Base-by-base conservation (phyloP, 2,329 filamentous ascomycete genomes). In the Pseudogymnoascus sp. region DNA sequence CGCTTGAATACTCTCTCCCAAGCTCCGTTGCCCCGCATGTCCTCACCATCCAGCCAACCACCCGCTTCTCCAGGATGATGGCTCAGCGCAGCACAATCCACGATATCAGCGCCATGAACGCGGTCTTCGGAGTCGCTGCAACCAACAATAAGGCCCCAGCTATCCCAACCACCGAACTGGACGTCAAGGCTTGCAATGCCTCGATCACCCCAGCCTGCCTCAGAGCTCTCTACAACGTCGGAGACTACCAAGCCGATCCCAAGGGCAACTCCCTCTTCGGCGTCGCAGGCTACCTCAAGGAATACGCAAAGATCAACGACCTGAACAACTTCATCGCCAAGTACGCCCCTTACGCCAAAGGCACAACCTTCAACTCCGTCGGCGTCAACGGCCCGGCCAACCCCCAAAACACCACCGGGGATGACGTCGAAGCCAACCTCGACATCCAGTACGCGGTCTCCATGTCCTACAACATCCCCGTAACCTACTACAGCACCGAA, bases 221-320 rank as follows among this genome's bases (percentile, higher is more conserved):
- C 2, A 62, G 70, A 31, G 66, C 65, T 33, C 66, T 76, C 28
- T 76, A 76, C 63, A 73, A 71, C 28, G 67, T 74, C 63, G 44
- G 63, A 37, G 31, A 67, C 47, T 72, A 75, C 28, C 84, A 87
- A 7, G 76, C 82, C 6, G 84, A 73, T 21, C 82, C 85, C 10
- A 83, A 78, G 69, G 84, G 79, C 23, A 87, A 76, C 0, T 87
- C 87, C 63, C 82, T 80, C 64, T 83, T 87, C 60, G 88, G 87
- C n/a, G 84, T 91, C 16, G 68, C 68, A 18, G 79, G 78, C 4
- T 82, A 80, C 65, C 67, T 75, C 0, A 71, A 75, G 38, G 28
- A 67, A 38, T 68, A 63, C 35, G 69, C 70, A 31, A 69, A 70
- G 33, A 66, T 67, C 28, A 61, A 64, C 5, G 80, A 81, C 65